Evolutionary conservation across 2,329 filamentous ascomycete species (phyloP), one percentile per base, ranked within the genome.

Genomic region (Microascus cirrosus): DNA sequence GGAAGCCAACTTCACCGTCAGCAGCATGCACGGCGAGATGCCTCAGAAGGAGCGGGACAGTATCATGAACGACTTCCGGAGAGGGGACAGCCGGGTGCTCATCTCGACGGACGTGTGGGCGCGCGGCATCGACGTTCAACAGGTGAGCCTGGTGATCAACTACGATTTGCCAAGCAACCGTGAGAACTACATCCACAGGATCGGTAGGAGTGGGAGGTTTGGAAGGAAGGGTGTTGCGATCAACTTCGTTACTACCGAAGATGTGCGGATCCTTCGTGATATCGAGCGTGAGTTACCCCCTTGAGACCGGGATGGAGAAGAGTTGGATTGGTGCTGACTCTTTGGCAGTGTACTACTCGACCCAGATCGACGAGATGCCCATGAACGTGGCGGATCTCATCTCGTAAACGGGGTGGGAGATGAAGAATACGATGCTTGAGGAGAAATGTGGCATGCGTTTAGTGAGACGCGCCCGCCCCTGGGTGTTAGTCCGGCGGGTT

Each of bases 111-210:
- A 99, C 70, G 91, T 99, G 52, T 95, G 93, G 91, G 94, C 94
- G 59, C 88, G 94, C 71, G 94, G 94, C 76, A 99, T 99, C 73
- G 94, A 99, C 70, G 94, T 99, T 55, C 94, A 99, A 75, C 94
- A 99, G 73, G 94, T 99, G 66, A 95, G 89, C 61, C 78, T 99
- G 68, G 94, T 99, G 61, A 99, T 99, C 80, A 99, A 99, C 79
- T 99, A 99, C 73, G 94, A 99, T 71, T 79, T 99, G 60, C 94
- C 94, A 3, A 94, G 89, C 74, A 97, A 99, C 75, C 91, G 94
- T 81, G 94, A 99, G 76, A 99, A 99, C 78, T 99, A 99, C 74
- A 97, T 99, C 73, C 94, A 99, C 78, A 87, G 94, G 66, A 99
- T 99, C 67, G 94, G 94, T 70, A 86, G 94, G 70, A 94, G 90